Percentiles rank a stretch among this genome's conserved stretches.
These are phyloP conservation scores for Irpex sp. DNA, from an alignment of 1,284 basidiomycete genomes.

Conservation along the genomic window DNA sequence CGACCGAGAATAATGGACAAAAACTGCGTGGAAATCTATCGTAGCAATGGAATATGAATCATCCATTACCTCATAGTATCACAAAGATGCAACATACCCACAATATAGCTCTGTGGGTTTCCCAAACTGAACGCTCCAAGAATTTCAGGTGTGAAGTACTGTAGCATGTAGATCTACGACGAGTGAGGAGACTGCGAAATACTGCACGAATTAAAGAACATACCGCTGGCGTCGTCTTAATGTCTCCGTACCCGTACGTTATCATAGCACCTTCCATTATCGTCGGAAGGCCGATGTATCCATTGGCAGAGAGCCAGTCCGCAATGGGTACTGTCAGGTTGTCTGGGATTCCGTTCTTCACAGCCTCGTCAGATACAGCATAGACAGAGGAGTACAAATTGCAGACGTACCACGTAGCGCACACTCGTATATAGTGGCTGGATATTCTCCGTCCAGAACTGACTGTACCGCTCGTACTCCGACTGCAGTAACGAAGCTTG, in stretches of 20 bases:
- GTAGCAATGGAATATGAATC: too few species aligned
- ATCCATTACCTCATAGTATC: neutral
- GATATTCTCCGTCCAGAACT: neutral
- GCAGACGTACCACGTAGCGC: neutral
- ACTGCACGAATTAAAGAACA: neutral
- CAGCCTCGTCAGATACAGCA: neutral
- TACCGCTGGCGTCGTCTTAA: neutral
- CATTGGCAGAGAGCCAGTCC: neutral
- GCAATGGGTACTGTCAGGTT: neutral
- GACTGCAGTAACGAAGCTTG: neutral
- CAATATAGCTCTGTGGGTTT: neutral
- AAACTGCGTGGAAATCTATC: constrained; percentile 2
- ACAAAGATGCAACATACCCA: neutral
- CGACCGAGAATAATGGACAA: neutral
- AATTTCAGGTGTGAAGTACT: constrained; percentile 4
- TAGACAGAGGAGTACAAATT: neutral
- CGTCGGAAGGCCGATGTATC: neutral
- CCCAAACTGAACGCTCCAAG: neutral
- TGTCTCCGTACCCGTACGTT: constrained; percentile 2
- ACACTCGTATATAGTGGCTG: neutral
- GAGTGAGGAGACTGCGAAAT: neutral
- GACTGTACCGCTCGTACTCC: neutral
- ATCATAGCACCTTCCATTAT: constrained; percentile 1
- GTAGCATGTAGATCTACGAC: constrained; percentile 3
- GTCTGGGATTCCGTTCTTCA: neutral